Evolutionary conservation across 1,139 yeast species (phyloP), one percentile per base, ranked within the genome.

Genomic region (Yamadazyma mexicana): DNA sequence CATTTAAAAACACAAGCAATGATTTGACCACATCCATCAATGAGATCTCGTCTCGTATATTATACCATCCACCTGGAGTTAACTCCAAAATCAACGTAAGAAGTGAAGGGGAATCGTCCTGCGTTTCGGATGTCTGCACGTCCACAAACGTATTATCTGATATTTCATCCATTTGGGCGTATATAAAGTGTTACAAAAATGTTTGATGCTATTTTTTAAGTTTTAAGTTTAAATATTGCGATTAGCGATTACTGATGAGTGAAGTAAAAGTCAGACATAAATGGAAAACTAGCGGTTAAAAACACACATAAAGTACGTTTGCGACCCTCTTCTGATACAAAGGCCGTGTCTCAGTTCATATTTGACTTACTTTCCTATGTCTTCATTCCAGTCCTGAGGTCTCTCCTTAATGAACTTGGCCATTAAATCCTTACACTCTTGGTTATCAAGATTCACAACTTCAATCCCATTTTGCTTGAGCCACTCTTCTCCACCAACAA

Each of bases 331-430:
- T n/a, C n/a, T n/a, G n/a, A n/a, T n/a, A n/a, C n/a, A n/a, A n/a
- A n/a, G n/a, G n/a, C n/a, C n/a, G n/a, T n/a, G n/a, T n/a, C n/a
- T n/a, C n/a, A n/a, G n/a, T n/a, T n/a, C n/a, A n/a, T n/a, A 20
- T 20, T 20, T 26, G 8, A 11, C 22, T 17, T 38, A 37, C 33
- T 40, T 31, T 11, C 96, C 97, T 54, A 89, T 89, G 59, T 89
- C 97, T 62, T 89, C 97, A 58, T 73, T 73, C 97, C 97, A 89
- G 46, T 81, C 86, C 37, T 74, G 70, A 6, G 96, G 96, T 47
- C 83, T 77, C 52, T 86, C 88, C 40, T 67, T 63, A 47, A 91
- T 89, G 59, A 89, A 91, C 53, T 79, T 74, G 39, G 69, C 69
- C 95, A 91, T 86, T 48, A 91, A 59, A 14, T 74, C 73, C 55